Evolutionary conservation across 2,329 filamentous ascomycete species (phyloP).

Genomic region (Microdochium bolleyi): DNA sequence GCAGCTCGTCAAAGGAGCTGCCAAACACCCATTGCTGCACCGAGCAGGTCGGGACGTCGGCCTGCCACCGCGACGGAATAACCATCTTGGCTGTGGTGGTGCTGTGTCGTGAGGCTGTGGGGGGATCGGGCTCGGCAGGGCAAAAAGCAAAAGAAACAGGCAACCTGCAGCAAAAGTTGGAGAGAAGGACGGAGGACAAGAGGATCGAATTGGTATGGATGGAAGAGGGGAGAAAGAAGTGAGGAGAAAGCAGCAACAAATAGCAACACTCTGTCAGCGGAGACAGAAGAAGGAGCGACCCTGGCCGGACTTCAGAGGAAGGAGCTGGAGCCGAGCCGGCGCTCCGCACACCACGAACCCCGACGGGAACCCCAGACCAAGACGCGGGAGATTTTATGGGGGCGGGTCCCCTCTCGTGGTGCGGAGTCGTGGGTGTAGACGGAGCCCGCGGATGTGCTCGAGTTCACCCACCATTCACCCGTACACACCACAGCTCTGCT

Average conservation of each 20-base stretch:
- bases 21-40: conserved; percentile 50
- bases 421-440: too few species aligned
- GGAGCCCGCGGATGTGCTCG: too few species aligned
- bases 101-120: neutral
- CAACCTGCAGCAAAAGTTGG: neutral
- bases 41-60: conserved; percentile 36
- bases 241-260: neutral
- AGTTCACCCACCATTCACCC: too few species aligned
- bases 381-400: too few species aligned
- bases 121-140: neutral
- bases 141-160: neutral
- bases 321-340: too few species aligned
- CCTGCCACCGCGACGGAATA: conserved; percentile 37
- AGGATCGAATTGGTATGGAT: neutral
- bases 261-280: too few species aligned
- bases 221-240: neutral
- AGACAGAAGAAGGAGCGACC: too few species aligned
- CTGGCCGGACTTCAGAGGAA: too few species aligned
- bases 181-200: neutral
- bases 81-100: conserved; percentile 25
- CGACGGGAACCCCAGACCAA: too few species aligned
- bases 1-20: conserved; percentile 32
- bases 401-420: too few species aligned
- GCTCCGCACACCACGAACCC: too few species aligned
- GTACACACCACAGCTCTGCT: too few species aligned